Percentiles rank a stretch among this genome's conserved stretches.
phyloP scores from a whole-genome alignment of 2,329 filamentous ascomycete genomes.

The Tolypocladium pustulatum region DNA sequence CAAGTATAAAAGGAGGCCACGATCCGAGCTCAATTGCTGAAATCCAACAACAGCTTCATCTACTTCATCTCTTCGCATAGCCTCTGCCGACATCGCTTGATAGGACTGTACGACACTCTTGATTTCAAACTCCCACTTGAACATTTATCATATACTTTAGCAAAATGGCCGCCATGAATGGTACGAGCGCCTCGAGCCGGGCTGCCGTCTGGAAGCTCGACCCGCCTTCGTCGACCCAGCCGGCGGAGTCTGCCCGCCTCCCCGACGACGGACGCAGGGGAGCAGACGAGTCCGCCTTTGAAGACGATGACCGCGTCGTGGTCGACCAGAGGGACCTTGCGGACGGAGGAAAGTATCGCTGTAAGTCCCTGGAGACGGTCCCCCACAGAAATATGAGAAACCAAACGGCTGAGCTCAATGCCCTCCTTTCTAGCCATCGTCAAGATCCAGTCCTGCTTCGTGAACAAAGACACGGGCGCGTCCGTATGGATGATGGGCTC shows the following conservation, averaged over 20 bases:
- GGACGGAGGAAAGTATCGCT: not conserved
- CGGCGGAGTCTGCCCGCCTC: not conserved
- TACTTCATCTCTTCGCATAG: not conserved
- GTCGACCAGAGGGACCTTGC: not conserved
- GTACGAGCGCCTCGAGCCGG: not conserved
- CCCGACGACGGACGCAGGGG: not conserved
- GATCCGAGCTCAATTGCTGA: not conserved
- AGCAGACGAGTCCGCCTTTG: not conserved
- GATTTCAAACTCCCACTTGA: not conserved
- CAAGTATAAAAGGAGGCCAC: not conserved
- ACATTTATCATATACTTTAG: too few species aligned
- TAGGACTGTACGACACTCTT: too few species aligned
- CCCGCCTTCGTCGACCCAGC: not conserved
- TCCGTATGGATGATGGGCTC: conserved; percentile 11
- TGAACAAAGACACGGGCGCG: not conserved
- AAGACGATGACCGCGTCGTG: not conserved
- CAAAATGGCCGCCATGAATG: not conserved
- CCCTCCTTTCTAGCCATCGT: not conserved
- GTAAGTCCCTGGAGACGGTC: not conserved
- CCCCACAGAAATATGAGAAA: too few species aligned
- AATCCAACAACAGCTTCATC: not conserved
- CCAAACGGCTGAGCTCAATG: not conserved
- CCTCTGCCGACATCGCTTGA: not conserved
- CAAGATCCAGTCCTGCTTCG: not conserved
- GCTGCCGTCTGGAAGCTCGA: not conserved